Percentiles rank a stretch among this genome's conserved stretches.
phyloP scores from a whole-genome alignment of 1,284 basidiomycete genomes.

The Ustilago bromivora region DNA sequence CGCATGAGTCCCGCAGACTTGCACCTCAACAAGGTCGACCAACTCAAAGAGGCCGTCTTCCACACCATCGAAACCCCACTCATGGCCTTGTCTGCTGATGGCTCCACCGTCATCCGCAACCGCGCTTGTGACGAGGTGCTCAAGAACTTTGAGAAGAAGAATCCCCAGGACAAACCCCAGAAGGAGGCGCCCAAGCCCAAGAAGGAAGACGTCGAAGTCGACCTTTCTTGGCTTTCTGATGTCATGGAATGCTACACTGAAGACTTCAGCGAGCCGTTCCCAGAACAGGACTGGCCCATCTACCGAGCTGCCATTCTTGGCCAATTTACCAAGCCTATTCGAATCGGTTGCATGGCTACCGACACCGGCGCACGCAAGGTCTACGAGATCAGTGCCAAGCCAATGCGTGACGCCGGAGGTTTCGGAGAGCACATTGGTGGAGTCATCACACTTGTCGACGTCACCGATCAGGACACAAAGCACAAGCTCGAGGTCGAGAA shows the following conservation, averaged over 20 bases:
- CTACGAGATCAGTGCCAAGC: slow-evolving; percentile 56
- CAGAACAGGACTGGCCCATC: slow-evolving; percentile 58
- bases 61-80: slow-evolving; percentile 56
- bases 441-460: slow-evolving; percentile 54
- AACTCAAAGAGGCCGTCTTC: slow-evolving; percentile 54
- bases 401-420: slow-evolving; percentile 58
- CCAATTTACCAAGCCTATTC: slow-evolving; percentile 45
- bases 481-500: slow-evolving; percentile 46
- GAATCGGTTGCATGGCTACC: slow-evolving; percentile 50
- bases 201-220: slow-evolving; percentile 40
- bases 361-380: slow-evolving; percentile 48
- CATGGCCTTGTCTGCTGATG: slow-evolving; percentile 59
- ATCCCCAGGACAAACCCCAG: slow-evolving; percentile 45
- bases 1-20: slow-evolving; percentile 50
- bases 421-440: slow-evolving; percentile 64
- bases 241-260: slow-evolving; percentile 62
- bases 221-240: slow-evolving; percentile 59
- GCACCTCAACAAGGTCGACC: slow-evolving; percentile 43
- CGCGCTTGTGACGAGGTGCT: slow-evolving; percentile 61
- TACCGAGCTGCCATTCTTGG: slow-evolving; percentile 60
- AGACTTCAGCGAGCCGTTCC: slow-evolving; percentile 56
- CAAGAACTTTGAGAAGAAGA: slow-evolving; percentile 47
- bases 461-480: slow-evolving; percentile 45
- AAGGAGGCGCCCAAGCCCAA: slow-evolving; percentile 22
- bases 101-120: slow-evolving; percentile 57